A percentile compares a stretch with the other conserved stretches of the same genome.
These are phyloP conservation scores for Croton setiger DNA, from an alignment of 441 rosid genomes.

Conservation along the genomic window DNA sequence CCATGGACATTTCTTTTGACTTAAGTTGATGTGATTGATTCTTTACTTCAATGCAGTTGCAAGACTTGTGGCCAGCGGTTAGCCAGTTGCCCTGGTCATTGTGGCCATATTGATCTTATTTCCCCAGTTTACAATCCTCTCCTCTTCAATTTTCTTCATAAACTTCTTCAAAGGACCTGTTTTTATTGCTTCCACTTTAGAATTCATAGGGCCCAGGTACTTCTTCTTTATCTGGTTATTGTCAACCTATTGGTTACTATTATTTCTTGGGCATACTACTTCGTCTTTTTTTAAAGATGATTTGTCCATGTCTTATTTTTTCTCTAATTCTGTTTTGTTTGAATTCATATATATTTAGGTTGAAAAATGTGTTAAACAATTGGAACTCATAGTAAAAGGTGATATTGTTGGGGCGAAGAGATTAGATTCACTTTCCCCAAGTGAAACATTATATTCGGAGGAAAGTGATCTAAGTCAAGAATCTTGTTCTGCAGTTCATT, in stretches of 20 bases:
- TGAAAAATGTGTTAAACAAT: conserved; percentile 49
- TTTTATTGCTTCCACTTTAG: conserved; percentile 66
- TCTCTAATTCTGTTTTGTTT: conserved; percentile 9
- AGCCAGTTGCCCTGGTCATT: conserved; percentile 86
- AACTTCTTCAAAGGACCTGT: conserved; percentile 62
- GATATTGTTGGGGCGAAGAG: conserved; percentile 72
- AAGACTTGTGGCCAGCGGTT: conserved; percentile 59
- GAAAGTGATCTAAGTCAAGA: conserved; percentile 36
- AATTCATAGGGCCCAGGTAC: conserved; percentile 42
- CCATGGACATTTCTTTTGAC: background rate
- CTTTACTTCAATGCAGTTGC: conserved; percentile 54
- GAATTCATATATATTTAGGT: conserved; percentile 37
- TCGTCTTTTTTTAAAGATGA: conserved; percentile 1
- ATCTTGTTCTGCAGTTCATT: conserved; percentile 37
- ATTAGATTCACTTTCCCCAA: conserved; percentile 33
- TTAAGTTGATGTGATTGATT: background rate
- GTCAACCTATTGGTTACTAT: conserved; percentile 5
- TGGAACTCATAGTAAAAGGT: conserved; percentile 78
- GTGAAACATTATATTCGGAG: conserved; percentile 35
- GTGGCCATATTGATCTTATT: conserved; percentile 85
- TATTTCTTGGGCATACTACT: conserved; percentile 6
- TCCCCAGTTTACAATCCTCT: conserved; percentile 76
- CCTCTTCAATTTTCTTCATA: conserved; percentile 62
- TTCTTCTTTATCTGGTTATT: conserved; percentile 10
- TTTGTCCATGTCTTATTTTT: background rate